Conservation (phyloP, 148 eudicot genomes). For the Rhododendron ovatum region DNA sequence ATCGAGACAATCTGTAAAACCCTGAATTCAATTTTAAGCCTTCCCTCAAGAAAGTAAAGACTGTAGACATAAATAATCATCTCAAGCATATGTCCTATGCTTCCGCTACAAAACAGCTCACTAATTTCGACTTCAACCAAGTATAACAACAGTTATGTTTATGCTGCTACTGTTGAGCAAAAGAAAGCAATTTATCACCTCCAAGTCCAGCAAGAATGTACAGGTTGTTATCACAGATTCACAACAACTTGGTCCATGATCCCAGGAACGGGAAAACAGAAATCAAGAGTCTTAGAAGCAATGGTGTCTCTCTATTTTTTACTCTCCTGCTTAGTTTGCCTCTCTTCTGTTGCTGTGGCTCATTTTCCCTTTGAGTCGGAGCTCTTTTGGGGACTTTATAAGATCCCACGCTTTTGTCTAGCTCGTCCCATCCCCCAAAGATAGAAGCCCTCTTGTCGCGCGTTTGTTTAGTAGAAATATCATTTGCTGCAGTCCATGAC, state of each 20-base stretch:
- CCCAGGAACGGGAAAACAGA: constrained; percentile 61
- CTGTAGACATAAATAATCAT: neutral
- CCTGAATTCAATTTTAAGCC: neutral
- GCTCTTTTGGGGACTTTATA: constrained; percentile 12
- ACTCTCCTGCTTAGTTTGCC: constrained; percentile 40
- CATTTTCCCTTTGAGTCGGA: constrained; percentile 14
- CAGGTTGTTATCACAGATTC: constrained; percentile 4
- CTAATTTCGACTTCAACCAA: neutral
- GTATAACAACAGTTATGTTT: neutral
- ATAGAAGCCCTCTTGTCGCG: constrained; percentile 15
- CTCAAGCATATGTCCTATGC: neutral
- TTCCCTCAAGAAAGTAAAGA: neutral
- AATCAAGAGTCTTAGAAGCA: constrained; percentile 45
- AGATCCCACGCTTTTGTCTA: constrained; percentile 29
- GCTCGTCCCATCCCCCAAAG: constrained; percentile 89
- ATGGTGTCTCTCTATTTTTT: constrained; percentile 38
- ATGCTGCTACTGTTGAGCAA: neutral
- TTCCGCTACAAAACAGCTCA: neutral
- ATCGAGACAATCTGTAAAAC: neutral
- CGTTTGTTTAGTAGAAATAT: constrained; percentile 21
- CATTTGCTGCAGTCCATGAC: constrained; percentile 31
- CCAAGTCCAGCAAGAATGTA: neutral
- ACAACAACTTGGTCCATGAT: constrained; percentile 46
- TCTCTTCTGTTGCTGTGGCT: constrained; percentile 6
- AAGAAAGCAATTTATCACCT: neutral